Percentiles rank a stretch among this genome's conserved stretches.
Conservation (phyloP, 2,329 filamentous ascomycete genomes). For the Sordariomycetes sp. region DNA sequence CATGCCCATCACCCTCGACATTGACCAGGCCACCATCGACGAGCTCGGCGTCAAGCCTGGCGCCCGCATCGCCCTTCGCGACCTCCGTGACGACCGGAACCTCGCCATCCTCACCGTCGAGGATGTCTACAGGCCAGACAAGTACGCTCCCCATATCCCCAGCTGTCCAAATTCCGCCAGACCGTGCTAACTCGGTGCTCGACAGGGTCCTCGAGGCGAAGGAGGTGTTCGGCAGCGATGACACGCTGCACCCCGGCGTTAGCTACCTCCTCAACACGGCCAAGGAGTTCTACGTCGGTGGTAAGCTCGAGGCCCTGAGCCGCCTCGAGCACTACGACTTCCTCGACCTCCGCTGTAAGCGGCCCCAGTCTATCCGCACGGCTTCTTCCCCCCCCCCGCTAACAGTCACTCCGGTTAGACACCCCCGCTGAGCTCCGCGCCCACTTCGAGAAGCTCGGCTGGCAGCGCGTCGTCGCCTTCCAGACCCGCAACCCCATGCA, state of each 20-base stretch:
- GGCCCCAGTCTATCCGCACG: not conserved
- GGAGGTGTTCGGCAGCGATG: constrained; percentile 86
- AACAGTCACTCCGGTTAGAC: constrained; percentile 34
- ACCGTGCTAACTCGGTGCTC: constrained; percentile 6
- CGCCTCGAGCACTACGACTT: constrained; percentile 98
- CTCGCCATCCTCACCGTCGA: constrained; percentile 92
- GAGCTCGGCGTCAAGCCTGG: constrained; percentile 67
- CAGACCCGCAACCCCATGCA: constrained; percentile 99
- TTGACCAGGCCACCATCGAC: constrained; percentile 65
- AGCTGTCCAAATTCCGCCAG: not conserved
- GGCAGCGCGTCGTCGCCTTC: constrained; percentile 96
- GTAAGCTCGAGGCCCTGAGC: constrained; percentile 92
- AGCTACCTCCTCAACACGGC: constrained; percentile 76
- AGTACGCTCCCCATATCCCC: constrained; percentile 39
- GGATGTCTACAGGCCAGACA: constrained; percentile 91
- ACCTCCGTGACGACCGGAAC: constrained; percentile 93
- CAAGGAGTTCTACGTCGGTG: constrained; percentile 85
- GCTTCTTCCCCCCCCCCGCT: not conserved
- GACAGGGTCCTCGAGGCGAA: constrained; percentile 74
- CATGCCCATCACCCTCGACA: constrained; percentile 93
- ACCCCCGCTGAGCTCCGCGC: constrained; percentile 88
- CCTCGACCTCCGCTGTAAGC: constrained; percentile 81
- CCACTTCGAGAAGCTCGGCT: constrained; percentile 99
- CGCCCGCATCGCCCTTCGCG: constrained; percentile 75
- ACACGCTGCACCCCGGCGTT: constrained; percentile 84